These are phyloP conservation scores for Alternaria sp. DNA, from an alignment of 2,329 filamentous ascomycete species.

Conservation along the genomic window DNA sequence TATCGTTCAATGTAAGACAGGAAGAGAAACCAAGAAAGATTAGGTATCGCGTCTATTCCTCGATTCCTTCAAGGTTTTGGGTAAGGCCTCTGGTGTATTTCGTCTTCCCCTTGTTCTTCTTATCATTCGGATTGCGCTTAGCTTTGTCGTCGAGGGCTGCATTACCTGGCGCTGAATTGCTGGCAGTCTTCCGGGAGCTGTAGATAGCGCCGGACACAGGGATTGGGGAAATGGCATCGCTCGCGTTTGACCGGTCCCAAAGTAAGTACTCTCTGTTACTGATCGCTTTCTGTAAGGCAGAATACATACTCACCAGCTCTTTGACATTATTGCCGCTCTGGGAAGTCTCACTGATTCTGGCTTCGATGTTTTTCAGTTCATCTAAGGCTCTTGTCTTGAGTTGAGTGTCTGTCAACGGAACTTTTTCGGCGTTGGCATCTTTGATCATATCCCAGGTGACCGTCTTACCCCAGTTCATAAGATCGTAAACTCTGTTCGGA, in stretches of 20 bases:
- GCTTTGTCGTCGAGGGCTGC: neutral
- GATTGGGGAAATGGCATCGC: neutral
- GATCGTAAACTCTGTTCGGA: conserved; percentile 15
- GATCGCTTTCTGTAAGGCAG: neutral
- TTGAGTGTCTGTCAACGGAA: neutral
- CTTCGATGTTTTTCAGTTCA: neutral
- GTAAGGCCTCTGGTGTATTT: neutral
- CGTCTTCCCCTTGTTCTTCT: neutral
- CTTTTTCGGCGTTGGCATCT: neutral
- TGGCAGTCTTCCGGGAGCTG: neutral
- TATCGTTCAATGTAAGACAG: neutral
- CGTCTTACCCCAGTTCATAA: neutral
- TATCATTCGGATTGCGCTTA: neutral
- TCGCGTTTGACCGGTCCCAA: neutral
- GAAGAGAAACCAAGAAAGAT: neutral
- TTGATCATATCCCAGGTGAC: conserved; percentile 17
- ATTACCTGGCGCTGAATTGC: neutral
- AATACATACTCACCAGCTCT: neutral
- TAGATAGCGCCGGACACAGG: neutral
- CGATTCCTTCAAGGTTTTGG: neutral
- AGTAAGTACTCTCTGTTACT: neutral
- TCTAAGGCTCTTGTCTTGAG: neutral
- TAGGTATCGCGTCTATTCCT: neutral
- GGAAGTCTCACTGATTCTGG: neutral
- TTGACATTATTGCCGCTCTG: neutral